These are phyloP conservation scores for Coccomyxa sp. DNA, from an alignment of 139 green algal genomes.

Conservation along the genomic window DNA sequence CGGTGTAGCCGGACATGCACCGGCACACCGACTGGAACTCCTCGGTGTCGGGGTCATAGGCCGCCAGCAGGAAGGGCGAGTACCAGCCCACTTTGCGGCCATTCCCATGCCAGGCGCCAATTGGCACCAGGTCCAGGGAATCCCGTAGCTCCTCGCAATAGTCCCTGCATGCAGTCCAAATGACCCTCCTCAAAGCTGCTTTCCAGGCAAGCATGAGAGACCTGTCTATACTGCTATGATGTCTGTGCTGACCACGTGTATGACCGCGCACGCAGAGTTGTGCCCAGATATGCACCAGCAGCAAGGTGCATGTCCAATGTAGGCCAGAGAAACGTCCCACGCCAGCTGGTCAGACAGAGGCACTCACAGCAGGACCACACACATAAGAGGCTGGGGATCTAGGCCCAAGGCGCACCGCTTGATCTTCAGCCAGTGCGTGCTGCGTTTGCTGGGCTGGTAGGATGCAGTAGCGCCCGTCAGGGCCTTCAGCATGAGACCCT, in stretches of 20 bases:
- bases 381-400: no score
- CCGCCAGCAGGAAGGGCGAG: constrained; percentile 85
- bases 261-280: no score
- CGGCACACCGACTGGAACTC: constrained; percentile 72
- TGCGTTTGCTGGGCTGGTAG: constrained; percentile 73
- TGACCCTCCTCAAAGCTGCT: no score
- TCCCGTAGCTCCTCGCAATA: constrained; percentile 81
- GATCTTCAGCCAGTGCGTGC: constrained; percentile 80
- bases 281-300: no score
- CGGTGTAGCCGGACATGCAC: constrained; percentile 87
- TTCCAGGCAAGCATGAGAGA: no score
- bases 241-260: no score
- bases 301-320: neutral
- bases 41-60: constrained; percentile 68
- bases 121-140: constrained; percentile 88
- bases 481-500: constrained; percentile 86
- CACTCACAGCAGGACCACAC: no score
- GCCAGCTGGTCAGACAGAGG: no score
- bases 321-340: no score
- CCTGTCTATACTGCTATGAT: no score
- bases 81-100: constrained; percentile 80
- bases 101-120: constrained; percentile 82
- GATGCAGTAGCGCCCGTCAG: constrained; percentile 37
- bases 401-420: constrained; percentile 35
- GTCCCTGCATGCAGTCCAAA: constrained; percentile 61